Evolutionary conservation across 192 early-diverging fungal genomes (phyloP), one percentile per base, ranked within the genome.

Genomic region (Linnemannia hyalina): DNA sequence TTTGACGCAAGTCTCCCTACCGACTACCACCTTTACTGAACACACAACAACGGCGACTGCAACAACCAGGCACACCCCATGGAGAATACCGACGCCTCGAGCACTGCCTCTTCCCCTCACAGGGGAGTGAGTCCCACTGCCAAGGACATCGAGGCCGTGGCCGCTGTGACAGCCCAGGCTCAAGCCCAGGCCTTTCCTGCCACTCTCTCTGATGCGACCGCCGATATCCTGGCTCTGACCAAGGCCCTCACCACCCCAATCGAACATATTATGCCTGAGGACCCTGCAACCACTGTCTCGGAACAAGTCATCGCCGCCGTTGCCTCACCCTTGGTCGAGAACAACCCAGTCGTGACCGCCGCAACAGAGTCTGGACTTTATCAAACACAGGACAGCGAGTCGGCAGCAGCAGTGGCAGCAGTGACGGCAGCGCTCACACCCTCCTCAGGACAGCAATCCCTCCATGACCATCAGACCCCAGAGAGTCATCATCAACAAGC

Each of bases 191-290:
- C 69, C 10, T 79, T 72, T 54, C 11, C 77, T 20, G 68, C 18
- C 7, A 74, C 40, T 55, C 42, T 80, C 36, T 68, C 55, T 23
- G 70, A 80, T 41, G 36, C 78, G 2, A 65, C 55, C 15, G 44
- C 40, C 4, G 71, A 80, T 16, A 73, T 80, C 38, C 41, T 57
- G 0, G 70, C 71, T 16, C 46, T 80, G 44, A 74, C 78, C 35
- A 69, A 65, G 44, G 71, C 71, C 23, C 78, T 80, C 11, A 80
- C 78, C 35, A 80, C 70, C 11, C 71, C 78, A 16, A 57, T 73
- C 6, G 20, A 16, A 13, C 63, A 77, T 46, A 57, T 42, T 16
- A 10, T 54, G n/a, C 29, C 49, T 32, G 41, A 80, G 22, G 68
- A 70, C 23, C 40, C 72, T 9, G 22, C 76, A 29, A n/a, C 57